phyloP scores from a whole-genome alignment of 768 basidiomycete species.

The Pulveroboletus sp. region DNA sequence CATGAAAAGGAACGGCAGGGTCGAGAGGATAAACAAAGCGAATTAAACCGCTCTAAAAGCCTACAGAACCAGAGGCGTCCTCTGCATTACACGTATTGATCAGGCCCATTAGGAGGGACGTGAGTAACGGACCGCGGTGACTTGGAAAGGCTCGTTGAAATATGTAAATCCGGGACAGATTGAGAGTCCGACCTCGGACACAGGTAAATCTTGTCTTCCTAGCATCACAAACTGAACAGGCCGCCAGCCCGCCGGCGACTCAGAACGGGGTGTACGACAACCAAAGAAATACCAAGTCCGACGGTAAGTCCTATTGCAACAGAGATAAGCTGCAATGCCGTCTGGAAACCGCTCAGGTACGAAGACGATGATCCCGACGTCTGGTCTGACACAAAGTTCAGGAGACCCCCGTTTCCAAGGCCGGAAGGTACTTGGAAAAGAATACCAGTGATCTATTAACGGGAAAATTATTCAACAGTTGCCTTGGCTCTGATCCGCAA shows the following conservation, averaged over 20 bases:
- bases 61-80: too few relatives aligned
- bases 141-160: too few relatives aligned
- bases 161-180: background rate
- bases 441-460: constrained; percentile 63
- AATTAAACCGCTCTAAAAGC: constrained; percentile 6
- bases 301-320: constrained; percentile 80
- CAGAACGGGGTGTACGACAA: constrained; percentile 60
- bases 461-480: background rate
- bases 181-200: background rate
- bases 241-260: constrained; percentile 55
- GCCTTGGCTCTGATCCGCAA: background rate
- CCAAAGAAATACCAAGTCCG: constrained; percentile 68
- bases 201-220: background rate
- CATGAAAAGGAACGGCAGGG: background rate
- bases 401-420: constrained; percentile 72
- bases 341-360: constrained; percentile 68
- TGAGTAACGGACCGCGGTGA: too few relatives aligned
- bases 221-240: constrained; percentile 53
- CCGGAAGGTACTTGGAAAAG: constrained; percentile 85
- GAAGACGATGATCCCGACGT: constrained; percentile 49
- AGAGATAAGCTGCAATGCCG: constrained; percentile 70
- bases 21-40: constrained; percentile 12
- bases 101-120: too few relatives aligned
- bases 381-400: constrained; percentile 61
- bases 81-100: too few relatives aligned